phyloP scores from a whole-genome alignment of 192 early-diverging fungal genomes.

The Mortierella claussenii region DNA sequence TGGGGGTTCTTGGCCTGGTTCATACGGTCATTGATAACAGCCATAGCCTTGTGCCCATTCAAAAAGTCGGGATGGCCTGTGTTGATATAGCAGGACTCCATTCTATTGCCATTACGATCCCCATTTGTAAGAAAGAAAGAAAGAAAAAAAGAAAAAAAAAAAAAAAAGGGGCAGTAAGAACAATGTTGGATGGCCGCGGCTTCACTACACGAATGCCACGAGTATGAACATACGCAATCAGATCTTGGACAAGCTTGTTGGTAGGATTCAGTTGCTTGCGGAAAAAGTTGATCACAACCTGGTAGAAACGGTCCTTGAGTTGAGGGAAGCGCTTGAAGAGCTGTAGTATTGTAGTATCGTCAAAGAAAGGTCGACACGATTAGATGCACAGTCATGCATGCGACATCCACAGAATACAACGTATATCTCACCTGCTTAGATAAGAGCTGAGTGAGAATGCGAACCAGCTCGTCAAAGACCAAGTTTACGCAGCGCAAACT shows the following conservation, averaged over 20 bases:
- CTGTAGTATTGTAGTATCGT: too few relatives aligned
- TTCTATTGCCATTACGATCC: slow-evolving; percentile 60
- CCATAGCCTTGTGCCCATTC: slow-evolving; percentile 95
- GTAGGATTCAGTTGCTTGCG: slow-evolving; percentile 92
- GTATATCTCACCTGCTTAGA: slow-evolving; percentile 76
- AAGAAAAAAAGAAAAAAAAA: slow-evolving; percentile 10
- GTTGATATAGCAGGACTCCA: slow-evolving; percentile 98
- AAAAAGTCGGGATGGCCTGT: slow-evolving; percentile 99
- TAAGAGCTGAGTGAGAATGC: slow-evolving; percentile 93
- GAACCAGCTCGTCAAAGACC: slow-evolving; percentile 97
- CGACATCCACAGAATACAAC: too few relatives aligned
- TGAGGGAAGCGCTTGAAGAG: slow-evolving; percentile 97
- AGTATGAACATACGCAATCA: slow-evolving; percentile 72
- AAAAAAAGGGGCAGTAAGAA: too few relatives aligned
- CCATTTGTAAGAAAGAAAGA: slow-evolving; percentile 1
- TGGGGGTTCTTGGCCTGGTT: slow-evolving; percentile 71
- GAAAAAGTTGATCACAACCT: slow-evolving; percentile 93
- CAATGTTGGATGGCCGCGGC: too few relatives aligned
- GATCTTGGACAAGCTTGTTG: slow-evolving; percentile 92
- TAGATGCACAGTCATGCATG: too few relatives aligned
- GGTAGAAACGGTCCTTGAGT: slow-evolving; percentile 92
- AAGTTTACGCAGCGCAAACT: slow-evolving; percentile 94
- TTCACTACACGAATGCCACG: not conserved
- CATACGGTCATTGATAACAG: slow-evolving; percentile 89
- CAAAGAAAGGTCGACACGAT: not conserved